Conservation (phyloP, 208 protist genomes). For the Trypanosomatidae sp. region DNA sequence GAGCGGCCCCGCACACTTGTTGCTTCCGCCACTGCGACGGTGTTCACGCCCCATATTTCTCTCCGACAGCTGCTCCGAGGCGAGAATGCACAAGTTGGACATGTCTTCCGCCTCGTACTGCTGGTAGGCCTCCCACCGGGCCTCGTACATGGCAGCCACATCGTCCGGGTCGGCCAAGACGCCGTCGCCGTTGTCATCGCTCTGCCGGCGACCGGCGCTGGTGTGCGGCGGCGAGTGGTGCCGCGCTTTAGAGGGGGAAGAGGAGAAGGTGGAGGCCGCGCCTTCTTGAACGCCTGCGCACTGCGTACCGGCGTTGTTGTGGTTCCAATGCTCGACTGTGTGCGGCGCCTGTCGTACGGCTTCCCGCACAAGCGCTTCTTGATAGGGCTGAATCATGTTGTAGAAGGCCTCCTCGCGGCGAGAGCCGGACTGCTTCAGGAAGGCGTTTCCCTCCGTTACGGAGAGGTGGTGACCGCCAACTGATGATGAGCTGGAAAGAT, state of each 20-base stretch:
- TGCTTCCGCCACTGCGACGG: neutral
- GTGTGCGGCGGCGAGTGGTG: neutral
- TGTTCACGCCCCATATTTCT: neutral
- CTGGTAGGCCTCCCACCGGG: conserved; percentile 34
- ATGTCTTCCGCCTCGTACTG: conserved; percentile 30
- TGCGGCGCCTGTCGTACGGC: conserved; percentile 39
- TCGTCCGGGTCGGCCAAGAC: conserved; percentile 14
- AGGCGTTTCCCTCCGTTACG: conserved; percentile 50
- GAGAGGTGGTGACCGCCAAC: conserved; percentile 84
- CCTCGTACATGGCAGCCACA: conserved; percentile 13
- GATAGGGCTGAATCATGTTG: conserved; percentile 56
- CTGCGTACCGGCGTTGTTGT: conserved; percentile 3
- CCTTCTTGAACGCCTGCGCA: neutral
- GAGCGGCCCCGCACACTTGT: neutral
- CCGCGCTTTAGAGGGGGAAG: neutral
- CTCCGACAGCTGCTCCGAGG: conserved; percentile 17
- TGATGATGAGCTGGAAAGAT: conserved; percentile 50
- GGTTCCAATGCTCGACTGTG: conserved; percentile 23
- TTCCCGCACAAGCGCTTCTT: conserved; percentile 43
- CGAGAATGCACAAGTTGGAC: conserved; percentile 23
- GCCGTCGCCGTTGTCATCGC: neutral
- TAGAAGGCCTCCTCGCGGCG: conserved; percentile 82
- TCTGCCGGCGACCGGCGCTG: neutral
- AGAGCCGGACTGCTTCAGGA: conserved; percentile 80
- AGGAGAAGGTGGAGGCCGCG: neutral